Conservation (phyloP, 2,329 filamentous ascomycete genomes). For the Karstenula rhodostoma region DNA sequence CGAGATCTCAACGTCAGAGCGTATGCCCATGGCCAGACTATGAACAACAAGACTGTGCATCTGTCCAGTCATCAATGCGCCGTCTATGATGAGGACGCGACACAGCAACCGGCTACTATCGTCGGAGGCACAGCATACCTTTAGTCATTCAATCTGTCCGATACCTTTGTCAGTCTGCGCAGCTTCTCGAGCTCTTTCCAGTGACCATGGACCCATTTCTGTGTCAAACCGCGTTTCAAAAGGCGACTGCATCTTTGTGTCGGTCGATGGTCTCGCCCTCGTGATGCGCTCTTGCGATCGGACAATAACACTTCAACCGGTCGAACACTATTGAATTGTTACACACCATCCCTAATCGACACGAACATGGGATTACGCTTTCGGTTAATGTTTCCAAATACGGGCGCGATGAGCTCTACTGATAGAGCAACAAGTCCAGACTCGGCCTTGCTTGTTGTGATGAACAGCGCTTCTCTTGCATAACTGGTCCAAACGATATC, state of each 20-base stretch:
- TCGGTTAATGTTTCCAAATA: neutral
- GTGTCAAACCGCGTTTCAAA: neutral
- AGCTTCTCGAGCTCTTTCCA: neutral
- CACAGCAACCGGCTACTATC: neutral
- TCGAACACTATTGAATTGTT: constrained; percentile 4
- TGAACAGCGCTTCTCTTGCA: neutral
- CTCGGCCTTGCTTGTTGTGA: neutral
- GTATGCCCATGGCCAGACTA: neutral
- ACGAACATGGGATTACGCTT: neutral
- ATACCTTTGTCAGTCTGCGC: neutral
- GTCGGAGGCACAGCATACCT: too few relatives aligned
- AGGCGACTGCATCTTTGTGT: neutral
- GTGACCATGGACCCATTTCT: neutral
- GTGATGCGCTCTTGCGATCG: neutral
- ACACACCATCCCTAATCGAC: constrained; percentile 1
- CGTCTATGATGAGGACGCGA: neutral
- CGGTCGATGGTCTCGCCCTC: neutral
- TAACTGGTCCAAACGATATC: neutral
- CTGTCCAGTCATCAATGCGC: neutral
- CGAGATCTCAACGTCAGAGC: neutral
- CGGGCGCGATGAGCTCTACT: neutral
- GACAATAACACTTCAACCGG: neutral
- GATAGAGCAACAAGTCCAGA: neutral
- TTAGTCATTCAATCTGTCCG: neutral
- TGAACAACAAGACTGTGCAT: neutral